Evolutionary conservation across 1,284 basidiomycete species (phyloP).

Genomic region (Pyrrhoderma lamaoense): DNA sequence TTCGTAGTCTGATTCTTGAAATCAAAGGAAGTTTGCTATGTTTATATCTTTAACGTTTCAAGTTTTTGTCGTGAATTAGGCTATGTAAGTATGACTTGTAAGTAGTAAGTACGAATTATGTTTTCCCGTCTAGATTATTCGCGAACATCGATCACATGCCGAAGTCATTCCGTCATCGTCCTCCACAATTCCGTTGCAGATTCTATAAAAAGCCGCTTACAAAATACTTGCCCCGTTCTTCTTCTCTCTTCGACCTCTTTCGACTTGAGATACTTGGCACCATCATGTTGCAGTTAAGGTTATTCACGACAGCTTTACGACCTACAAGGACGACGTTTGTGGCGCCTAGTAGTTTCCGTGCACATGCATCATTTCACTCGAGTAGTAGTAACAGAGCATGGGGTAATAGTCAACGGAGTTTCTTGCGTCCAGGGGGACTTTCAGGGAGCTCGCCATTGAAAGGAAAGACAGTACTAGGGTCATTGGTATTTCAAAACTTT

Average conservation of each 20-base stretch:
- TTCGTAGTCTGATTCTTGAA: too few species aligned
- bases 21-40: too few species aligned
- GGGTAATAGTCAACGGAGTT: too few species aligned
- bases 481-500: conserved; percentile 10
- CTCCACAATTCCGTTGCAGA: not conserved
- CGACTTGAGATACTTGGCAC: not conserved
- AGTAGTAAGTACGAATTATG: not conserved
- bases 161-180: not conserved
- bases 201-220: too few species aligned
- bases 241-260: not conserved
- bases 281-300: conserved; percentile 4
- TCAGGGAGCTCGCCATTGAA: conserved; percentile 9
- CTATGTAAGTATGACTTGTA: too few species aligned
- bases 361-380: too few species aligned
- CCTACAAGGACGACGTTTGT: not conserved
- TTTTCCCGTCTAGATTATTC: not conserved
- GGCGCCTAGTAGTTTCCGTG: too few species aligned
- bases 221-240: too few species aligned
- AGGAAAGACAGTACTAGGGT: conserved; percentile 2
- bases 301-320: conserved; percentile 2
- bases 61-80: too few species aligned
- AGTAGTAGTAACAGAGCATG: too few species aligned
- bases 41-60: too few species aligned
- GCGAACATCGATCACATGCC: conserved; percentile 2
- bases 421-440: conserved; percentile 10